These are phyloP conservation scores for Aspergillus fijiensis DNA, from an alignment of 2,329 filamentous ascomycete genomes.

Conservation along the genomic window DNA sequence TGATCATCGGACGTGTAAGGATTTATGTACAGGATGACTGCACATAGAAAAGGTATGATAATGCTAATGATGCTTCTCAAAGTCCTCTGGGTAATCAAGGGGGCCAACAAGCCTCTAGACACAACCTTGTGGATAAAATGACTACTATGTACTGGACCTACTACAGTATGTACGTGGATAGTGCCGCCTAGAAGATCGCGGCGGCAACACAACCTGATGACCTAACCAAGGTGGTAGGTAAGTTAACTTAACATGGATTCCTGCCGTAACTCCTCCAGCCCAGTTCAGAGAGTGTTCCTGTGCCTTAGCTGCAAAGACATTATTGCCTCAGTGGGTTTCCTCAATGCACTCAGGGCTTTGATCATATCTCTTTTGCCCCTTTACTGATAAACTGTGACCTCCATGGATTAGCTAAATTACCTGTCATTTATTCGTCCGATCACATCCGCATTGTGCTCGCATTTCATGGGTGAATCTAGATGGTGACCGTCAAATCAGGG, in stretches of 20 bases:
- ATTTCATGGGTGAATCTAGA: constrained; percentile 12
- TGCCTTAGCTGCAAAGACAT: not conserved
- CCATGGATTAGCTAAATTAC: not conserved
- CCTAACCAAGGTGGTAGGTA: constrained; percentile 2
- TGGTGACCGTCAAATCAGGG: constrained; percentile 16
- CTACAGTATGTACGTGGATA: no score
- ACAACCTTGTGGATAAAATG: no score
- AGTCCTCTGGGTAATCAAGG: no score
- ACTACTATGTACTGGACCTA: no score
- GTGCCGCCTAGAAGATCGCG: constrained; percentile 3
- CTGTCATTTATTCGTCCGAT: not conserved
- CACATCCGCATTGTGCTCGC: not conserved
- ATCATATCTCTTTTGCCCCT: not conserved
- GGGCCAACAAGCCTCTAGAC: no score
- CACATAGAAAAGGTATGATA: no score
- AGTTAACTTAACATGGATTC: not conserved
- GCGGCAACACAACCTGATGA: constrained; percentile 5
- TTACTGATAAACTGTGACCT: not conserved
- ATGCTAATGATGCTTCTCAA: no score
- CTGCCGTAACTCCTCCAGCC: not conserved
- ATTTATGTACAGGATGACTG: no score
- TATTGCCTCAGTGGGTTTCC: not conserved
- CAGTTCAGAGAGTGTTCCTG: not conserved
- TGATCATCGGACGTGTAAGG: not conserved
- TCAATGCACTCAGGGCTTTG: not conserved